These are phyloP conservation scores for Chalciporus chontae DNA, from an alignment of 768 basidiomycete genomes.

Conservation along the genomic window DNA sequence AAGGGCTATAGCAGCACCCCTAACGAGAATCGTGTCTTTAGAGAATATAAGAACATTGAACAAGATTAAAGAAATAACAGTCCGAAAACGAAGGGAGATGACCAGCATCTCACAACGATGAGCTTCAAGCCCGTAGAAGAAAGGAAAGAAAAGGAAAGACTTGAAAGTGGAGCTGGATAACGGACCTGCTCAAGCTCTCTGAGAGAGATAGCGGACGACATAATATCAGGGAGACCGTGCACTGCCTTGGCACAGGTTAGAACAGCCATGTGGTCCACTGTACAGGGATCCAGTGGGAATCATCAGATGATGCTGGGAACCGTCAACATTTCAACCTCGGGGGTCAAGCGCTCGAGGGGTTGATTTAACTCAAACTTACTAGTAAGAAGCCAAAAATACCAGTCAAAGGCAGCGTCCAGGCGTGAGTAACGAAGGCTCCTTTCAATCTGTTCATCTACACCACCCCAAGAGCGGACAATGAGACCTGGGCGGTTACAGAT, in stretches of 20 bases:
- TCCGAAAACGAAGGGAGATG: conserved; percentile 4
- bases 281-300: too few relatives aligned
- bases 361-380: background rate
- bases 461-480: background rate
- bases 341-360: too few relatives aligned
- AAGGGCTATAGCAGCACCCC: background rate
- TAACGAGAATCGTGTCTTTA: background rate
- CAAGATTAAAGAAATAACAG: background rate
- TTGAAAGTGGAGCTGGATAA: background rate
- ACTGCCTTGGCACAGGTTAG: conserved; percentile 1
- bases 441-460: background rate
- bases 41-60: background rate
- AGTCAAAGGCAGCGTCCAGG: too few relatives aligned
- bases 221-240: background rate
- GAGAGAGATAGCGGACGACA: background rate
- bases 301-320: background rate
- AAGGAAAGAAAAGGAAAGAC: background rate
- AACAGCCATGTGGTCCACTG: background rate
- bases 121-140: conserved; percentile 12
- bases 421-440: background rate
- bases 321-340: too few relatives aligned
- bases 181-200: background rate
- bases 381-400: conserved; percentile 7
- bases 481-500: background rate
- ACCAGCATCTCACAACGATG: conserved; percentile 12